Evolutionary conservation across 2,329 filamentous ascomycete genomes (phyloP).

Genomic region (Ilyonectria robusta): DNA sequence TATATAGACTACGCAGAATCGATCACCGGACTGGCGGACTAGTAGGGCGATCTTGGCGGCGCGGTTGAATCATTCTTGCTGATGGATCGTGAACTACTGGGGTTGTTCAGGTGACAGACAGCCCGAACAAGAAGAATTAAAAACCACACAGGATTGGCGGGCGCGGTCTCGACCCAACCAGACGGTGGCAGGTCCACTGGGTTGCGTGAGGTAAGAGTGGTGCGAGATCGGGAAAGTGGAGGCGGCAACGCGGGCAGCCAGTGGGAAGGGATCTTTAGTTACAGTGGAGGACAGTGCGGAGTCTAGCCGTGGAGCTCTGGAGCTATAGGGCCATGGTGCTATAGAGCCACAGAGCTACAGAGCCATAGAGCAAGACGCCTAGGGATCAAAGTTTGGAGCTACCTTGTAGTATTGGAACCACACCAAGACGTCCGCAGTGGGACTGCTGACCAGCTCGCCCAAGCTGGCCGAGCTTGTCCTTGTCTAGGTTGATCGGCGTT

Average conservation of each 20-base stretch:
- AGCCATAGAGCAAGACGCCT: no score
- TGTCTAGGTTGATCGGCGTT: no score
- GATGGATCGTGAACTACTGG: background rate
- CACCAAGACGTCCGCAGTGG: background rate
- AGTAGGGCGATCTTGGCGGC: background rate
- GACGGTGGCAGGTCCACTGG: slow-evolving; percentile 3
- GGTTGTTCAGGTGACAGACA: background rate
- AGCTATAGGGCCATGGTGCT: no score
- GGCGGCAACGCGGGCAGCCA: background rate
- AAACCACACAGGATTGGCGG: background rate
- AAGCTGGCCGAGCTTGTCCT: no score
- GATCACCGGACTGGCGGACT: background rate
- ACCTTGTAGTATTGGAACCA: background rate
- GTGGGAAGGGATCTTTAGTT: background rate
- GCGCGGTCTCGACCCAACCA: slow-evolving; percentile 7
- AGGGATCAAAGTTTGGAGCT: background rate
- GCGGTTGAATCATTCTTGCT: background rate
- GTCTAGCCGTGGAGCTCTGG: background rate
- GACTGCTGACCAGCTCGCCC: background rate
- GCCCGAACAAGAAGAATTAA: background rate
- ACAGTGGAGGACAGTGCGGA: background rate
- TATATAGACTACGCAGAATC: background rate
- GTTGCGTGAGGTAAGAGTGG: background rate
- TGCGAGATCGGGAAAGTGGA: slow-evolving; percentile 1
- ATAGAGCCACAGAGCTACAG: no score